Base-by-base conservation (phyloP, 768 basidiomycete genomes). In the Auricularia cornea region DNA sequence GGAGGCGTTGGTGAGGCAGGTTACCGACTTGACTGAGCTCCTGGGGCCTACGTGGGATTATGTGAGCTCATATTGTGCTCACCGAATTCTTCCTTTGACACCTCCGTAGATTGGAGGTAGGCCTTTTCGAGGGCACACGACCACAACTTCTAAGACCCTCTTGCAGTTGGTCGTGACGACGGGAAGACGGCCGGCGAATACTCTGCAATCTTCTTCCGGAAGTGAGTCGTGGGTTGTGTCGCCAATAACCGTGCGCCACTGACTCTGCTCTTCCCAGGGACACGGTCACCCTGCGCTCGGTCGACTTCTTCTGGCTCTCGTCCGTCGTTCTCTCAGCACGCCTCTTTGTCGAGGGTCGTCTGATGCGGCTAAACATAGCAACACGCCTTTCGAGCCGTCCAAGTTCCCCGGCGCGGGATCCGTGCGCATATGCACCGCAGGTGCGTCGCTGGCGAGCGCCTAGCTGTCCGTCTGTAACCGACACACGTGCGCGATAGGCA, bases 231-330 rank as follows among this genome's bases (percentile, higher is more conserved):
- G 6, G 20, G 6, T 48, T 18, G 1, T 20, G 10, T 1, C 16
- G 20, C 6, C 20, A 18, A 5, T 20, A 18, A 20, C 44, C 2
- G 35, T 5, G 3, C 35, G 11, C 6, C 44, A 18, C 44, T 23
- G 23, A 48, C 20, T 1, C 44, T 26, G 44, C 20, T 48, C 16
- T 38, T 14, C 44, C 2, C 10, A 57, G 30, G 54, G 54, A 57
- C 54, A 32, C 54, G 35, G 67, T 82, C 48, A 72, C 69, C 10
- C 72, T 81, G 6, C 66, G 78, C 23, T 70, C 72, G 1, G 76
- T 75, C 60, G 83, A 83, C 65, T 79, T 78, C 11, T 84, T 84
- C 70, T 84, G 83, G 83, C 76, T 83, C 38, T 83, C 83, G 80
- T 81, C 69, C 35, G 35, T 38, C 35, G 8, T 38, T 8, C 35